Evolutionary conservation across 371 early-diverging fungal genomes (phyloP).

Genomic region (Mucor plumbeus): DNA sequence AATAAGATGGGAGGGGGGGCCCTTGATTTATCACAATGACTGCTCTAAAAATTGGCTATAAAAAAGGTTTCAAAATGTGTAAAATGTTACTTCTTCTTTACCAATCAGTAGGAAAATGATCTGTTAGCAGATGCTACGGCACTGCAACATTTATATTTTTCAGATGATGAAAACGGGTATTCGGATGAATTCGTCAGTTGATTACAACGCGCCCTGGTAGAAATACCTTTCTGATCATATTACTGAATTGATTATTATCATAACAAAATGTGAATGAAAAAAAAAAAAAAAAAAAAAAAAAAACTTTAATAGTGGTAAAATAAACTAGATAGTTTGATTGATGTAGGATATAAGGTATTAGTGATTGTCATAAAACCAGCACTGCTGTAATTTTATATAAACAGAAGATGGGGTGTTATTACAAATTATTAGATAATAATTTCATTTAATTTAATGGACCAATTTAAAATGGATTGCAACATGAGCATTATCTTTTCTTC

Average conservation of each 20-base stretch:
- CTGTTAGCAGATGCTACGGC: slow-evolving; percentile 45
- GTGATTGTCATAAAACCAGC: background rate
- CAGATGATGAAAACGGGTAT: slow-evolving; percentile 57
- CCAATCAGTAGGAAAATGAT: slow-evolving; percentile 54
- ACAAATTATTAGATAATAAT: background rate
- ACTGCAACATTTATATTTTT: slow-evolving; percentile 47
- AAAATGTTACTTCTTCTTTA: slow-evolving; percentile 25
- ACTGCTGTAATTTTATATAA: background rate
- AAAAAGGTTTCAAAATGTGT: slow-evolving; percentile 19
- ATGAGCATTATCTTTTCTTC: slow-evolving; percentile 62
- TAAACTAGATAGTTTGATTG: too few species aligned
- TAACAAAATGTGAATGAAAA: slow-evolving; percentile 29
- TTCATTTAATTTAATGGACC: slow-evolving; percentile 25
- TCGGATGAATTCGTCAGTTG: slow-evolving; percentile 47
- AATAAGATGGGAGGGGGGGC: background rate
- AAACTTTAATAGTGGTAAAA: too few species aligned
- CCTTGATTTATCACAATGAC: background rate
- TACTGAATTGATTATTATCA: slow-evolving; percentile 16
- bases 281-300: background rate
- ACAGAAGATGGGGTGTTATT: background rate
- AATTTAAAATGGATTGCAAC: slow-evolving; percentile 47
- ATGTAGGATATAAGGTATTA: too few species aligned
- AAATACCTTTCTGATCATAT: slow-evolving; percentile 45
- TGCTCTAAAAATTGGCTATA: slow-evolving; percentile 15
- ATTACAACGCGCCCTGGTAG: slow-evolving; percentile 47